Conservation (phyloP, 352 stramenopile genomes). For the Phytophthora cryptogea region DNA sequence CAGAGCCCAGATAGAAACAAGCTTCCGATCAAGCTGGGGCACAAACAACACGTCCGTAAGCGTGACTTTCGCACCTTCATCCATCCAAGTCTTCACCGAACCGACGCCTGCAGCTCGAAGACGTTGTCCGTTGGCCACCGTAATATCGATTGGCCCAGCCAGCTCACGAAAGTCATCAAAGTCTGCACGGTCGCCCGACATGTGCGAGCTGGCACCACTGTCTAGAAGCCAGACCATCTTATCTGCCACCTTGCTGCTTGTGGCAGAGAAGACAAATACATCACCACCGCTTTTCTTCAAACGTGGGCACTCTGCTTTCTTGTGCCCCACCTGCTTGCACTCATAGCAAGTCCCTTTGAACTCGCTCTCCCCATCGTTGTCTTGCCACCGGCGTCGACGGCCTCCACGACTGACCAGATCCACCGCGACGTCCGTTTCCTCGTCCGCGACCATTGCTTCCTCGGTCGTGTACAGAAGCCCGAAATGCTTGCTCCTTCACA, state of each 20-base stretch:
- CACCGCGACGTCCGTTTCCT: no score
- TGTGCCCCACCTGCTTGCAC: no score
- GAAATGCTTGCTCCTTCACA: conserved; percentile 8
- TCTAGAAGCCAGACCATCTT: conserved; percentile 14
- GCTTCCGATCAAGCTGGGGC: conserved; percentile 9
- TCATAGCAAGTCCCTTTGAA: no score
- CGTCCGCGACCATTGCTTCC: no score
- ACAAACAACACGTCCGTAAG: conserved; percentile 18
- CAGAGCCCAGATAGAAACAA: conserved; percentile 20
- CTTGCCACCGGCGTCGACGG: no score
- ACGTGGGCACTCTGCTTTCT: no score
- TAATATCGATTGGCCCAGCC: conserved; percentile 2
- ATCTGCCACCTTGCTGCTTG: neutral
- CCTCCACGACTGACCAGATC: no score
- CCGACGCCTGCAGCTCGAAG: conserved; percentile 17
- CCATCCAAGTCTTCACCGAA: no score
- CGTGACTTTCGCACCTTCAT: no score
- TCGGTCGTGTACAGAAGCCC: neutral
- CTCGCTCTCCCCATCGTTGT: no score
- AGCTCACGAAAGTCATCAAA: conserved; percentile 14
- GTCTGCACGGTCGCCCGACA: conserved; percentile 15
- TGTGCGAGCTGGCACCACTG: conserved; percentile 31
- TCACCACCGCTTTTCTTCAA: no score
- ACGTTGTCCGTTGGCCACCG: conserved; percentile 18
- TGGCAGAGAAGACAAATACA: conserved; percentile 4